phyloP scores from a whole-genome alignment of 305 asterid genomes.

The Caryopteris hybrid region DNA sequence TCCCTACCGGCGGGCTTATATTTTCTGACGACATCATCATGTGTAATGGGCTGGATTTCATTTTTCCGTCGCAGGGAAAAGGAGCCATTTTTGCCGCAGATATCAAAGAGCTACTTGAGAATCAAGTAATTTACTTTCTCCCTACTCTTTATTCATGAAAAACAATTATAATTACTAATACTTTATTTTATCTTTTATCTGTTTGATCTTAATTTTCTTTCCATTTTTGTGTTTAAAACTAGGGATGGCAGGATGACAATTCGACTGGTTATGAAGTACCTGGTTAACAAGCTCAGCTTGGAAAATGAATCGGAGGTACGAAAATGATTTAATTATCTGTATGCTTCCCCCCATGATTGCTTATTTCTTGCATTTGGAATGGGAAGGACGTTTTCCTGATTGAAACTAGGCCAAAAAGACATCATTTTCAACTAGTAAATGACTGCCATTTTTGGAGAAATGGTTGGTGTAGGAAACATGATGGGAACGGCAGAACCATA shows the following conservation, averaged over 20 bases:
- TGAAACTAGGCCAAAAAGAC: neutral
- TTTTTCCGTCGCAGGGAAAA: conserved; percentile 48
- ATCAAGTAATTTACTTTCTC: conserved; percentile 60
- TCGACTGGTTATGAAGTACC: conserved; percentile 76
- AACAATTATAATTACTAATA: too few species aligned
- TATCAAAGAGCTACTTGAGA: conserved; percentile 90
- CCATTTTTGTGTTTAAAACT: too few species aligned
- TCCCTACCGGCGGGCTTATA: conserved; percentile 10
- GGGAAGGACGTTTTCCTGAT: too few species aligned
- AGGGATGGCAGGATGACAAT: conserved; percentile 93
- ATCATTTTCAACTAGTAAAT: neutral
- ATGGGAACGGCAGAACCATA: conserved; percentile 55
- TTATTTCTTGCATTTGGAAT: neutral
- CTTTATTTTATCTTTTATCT: too few species aligned
- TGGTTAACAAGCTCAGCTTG: conserved; percentile 76
- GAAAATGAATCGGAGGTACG: conserved; percentile 94
- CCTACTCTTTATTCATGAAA: neutral
- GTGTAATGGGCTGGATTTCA: neutral
- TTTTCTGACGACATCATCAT: conserved; percentile 5
- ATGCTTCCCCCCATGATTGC: too few species aligned
- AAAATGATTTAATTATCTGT: neutral
- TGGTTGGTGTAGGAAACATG: conserved; percentile 47
- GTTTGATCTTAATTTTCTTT: too few species aligned
- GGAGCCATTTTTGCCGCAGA: conserved; percentile 83
- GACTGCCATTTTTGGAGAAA: neutral